Evolutionary conservation across 768 basidiomycete genomes (phyloP), one percentile per base, ranked within the genome.

Genomic region (Lanmaoa pseudosensibilis): DNA sequence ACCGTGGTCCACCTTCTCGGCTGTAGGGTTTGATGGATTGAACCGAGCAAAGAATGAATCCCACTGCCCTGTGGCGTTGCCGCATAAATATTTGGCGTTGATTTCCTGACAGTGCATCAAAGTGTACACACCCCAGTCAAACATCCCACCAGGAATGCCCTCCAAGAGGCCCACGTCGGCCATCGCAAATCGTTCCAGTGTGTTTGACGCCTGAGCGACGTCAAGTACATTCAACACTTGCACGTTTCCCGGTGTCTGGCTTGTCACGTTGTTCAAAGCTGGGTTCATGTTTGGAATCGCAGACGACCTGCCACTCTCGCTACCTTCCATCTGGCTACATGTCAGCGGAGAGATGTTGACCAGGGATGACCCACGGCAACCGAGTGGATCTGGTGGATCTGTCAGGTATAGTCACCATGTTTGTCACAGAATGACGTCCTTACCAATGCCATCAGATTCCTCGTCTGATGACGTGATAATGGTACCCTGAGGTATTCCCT

Each of bases 121-220:
- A 78, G 62, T 1, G 15, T 52, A 77, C 80, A 61, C 64, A 90
- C 90, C 83, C 88, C 89, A 93, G 70, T 92, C 90, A 72, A 91
- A 93, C 89, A 93, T 92, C 19, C 83, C 80, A 4, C 85, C 86
- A 41, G 91, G 91, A 50, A 93, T 83, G 1, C 89, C 89, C 57
- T 91, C 88, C 69, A 93, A 74, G 53, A 88, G 81, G 18, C 82
- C 86, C 56, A 74, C 81, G 67, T 90, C 88, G 19, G 82, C 81
- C 75, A 84, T 77, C 33, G 85, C 83, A 64, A 83, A 80, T 54
- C 87, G 85, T 51, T 85, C 83, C 59, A 90, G 69, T 21, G 79
- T 78, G 55, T 77, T 78, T 16, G 75, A 77, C 40, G 80, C 77
- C 61, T 82, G 82, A 23, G 82, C 78, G 4, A 77, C 81, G 63